Base-by-base conservation (phyloP, 1,284 basidiomycete species). In the Moesziomyces aphidis region DNA sequence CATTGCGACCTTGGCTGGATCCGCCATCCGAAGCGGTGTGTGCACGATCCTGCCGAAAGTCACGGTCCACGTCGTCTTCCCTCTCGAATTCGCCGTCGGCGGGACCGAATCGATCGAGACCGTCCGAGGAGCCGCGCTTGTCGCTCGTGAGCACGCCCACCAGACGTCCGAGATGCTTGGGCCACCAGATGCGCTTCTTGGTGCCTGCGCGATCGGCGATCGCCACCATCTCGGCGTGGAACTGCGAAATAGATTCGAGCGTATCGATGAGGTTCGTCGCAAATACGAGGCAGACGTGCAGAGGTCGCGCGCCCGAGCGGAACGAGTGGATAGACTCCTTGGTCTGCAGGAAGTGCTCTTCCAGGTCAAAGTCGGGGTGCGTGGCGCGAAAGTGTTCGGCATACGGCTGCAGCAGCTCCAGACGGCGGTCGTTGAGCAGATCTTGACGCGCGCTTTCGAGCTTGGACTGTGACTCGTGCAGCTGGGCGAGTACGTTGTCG, bases 231-330 rank as follows among this genome's bases (percentile, higher is more conserved):
- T 79, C 82, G 55, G 87, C 86, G 65, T 88, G 84, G 26, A 90
- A 80, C 3, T 83, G 72, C 45, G 89, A 83, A 53, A 89, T 79
- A 21, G 86, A 86, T 42, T 88, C 87, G 23, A 85, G 85, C 21
- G 86, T 82, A 47, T 85, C 83, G 26, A 87, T 63, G 26, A 89
- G 73, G 62, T 88, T 87, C 48, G 87, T 83, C 39, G 86, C 82
- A 65, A 88, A 89, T 11, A 88, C 87, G 73, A 88, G 87, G 42
- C 87, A 83, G 48, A 88, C 65, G 74, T 88, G 87, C 19, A 90
- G 84, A 22, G 87, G 85, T 73, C 56, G 87, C 78, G 64, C 88
- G 26, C 75, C 66, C 2, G 48, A 23, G 69, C 76, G 26, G 61
- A 72, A 78, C 1, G 56, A 48, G 7, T 48, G 56, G 45, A 64